Evolutionary conservation across 1,284 basidiomycete species (phyloP), one percentile per base, ranked within the genome.

Genomic region (Tetrapyrgos nigripes): DNA sequence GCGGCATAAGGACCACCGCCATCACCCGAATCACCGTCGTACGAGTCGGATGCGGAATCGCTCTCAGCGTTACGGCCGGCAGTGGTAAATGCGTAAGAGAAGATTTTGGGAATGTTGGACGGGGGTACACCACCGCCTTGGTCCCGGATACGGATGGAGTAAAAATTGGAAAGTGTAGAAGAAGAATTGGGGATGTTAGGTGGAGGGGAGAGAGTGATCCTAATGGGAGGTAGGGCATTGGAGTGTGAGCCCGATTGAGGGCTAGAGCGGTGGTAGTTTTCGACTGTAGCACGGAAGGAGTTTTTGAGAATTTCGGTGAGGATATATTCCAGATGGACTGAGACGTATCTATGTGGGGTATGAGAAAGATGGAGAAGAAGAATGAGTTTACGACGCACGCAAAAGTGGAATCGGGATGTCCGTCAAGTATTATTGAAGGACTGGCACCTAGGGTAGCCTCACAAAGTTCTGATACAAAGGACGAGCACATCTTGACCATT

Each of bases 1-100:
- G 88, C 84, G 49, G 87, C 86, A 67, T 93, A 88, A 13, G 90
- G 89, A 0, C 89, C 89, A 33, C 84, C 87, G 3, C 75, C 83
- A n/a, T n/a, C n/a, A n/a, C n/a, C n/a, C 24, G 72, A 72, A 3
- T 74, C 81, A n/a, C n/a, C n/a, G n/a, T n/a, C n/a, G n/a, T 28
- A 85, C 79, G 8, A 33, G 54, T 81, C 75, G 54, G 69, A 76
- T 68, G 60, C 23, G 5, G 62, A 51, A 54, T 69, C 70, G 13
- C 62, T 54, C 29, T 77, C 74, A 3, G 80, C 78, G 3, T 68
- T 72, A 54, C 75, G 70, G n/a, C 84, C 85, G 13, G 89, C 91
- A 3, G 94, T 96, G 2, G 94, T 95, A 71, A 95, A 96, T 5
- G 93, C 93, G 70, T 96, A 96, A 23, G 91, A 92, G 73, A 96